Evolutionary conservation across 2,329 filamentous ascomycete species (phyloP).

Genomic region (Cladosporium sp.): DNA sequence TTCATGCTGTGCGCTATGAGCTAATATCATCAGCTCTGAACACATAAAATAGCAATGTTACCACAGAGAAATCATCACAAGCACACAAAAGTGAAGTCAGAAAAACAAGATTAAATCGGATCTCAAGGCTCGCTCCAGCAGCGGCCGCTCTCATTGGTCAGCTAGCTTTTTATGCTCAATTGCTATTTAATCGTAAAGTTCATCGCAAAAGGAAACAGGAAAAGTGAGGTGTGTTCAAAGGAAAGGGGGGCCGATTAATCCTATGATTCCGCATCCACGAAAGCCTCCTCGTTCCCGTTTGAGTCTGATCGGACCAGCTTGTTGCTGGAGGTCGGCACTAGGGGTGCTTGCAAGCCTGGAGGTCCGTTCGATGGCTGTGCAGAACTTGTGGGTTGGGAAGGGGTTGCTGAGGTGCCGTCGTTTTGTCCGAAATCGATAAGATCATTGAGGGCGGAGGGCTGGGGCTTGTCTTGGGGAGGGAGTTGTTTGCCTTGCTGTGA

Average conservation of each 20-base stretch:
- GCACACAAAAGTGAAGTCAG: not conserved
- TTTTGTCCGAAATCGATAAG: constrained; percentile 62
- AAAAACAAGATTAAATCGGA: not conserved
- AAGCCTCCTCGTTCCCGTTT: constrained; percentile 48
- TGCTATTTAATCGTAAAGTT: constrained; percentile 5
- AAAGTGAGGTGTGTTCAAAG: not conserved
- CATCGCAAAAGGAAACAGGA: constrained; percentile 9
- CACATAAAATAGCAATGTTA: not conserved
- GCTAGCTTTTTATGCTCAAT: constrained; percentile 6
- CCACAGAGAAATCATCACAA: not conserved
- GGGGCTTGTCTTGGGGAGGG: constrained; percentile 12
- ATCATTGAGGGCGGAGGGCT: constrained; percentile 34
- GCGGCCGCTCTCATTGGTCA: constrained; percentile 12
- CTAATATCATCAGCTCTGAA: not conserved
- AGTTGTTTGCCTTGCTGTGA: constrained; percentile 26
- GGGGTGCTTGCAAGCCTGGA: constrained; percentile 26
- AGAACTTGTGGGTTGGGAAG: constrained; percentile 25
- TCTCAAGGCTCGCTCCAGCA: constrained; percentile 10
- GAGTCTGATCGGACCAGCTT: constrained; percentile 43
- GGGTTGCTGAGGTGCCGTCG: constrained; percentile 31
- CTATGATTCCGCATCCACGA: constrained; percentile 49
- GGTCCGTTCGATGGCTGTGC: constrained; percentile 11
- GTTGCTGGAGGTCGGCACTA: constrained; percentile 22
- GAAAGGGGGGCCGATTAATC: not conserved
- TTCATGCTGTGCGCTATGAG: not conserved